Conservation (phyloP, 2,329 filamentous ascomycete species). For the Colletotrichum godetiae region DNA sequence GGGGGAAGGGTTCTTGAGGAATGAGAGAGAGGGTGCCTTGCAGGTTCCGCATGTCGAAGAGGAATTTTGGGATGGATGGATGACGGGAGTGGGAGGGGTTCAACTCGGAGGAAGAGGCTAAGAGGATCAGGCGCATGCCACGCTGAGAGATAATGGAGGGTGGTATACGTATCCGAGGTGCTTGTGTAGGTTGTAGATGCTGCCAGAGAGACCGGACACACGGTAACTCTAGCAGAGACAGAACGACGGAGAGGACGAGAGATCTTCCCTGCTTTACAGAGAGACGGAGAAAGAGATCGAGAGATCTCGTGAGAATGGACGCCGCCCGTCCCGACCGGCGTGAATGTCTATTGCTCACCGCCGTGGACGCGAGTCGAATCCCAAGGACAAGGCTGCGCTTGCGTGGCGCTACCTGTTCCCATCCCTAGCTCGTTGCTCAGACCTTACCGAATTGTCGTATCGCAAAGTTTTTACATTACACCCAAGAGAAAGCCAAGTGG, state of each 20-base stretch:
- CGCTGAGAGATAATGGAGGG: constrained; percentile 16
- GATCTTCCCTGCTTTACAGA: background rate
- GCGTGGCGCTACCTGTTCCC: background rate
- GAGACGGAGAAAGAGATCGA: background rate
- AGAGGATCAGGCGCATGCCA: constrained; percentile 21
- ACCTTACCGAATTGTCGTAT: background rate
- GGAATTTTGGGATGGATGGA: constrained; percentile 7
- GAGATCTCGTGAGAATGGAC: background rate
- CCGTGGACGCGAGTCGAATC: background rate
- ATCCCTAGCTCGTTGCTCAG: background rate
- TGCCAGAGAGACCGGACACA: background rate
- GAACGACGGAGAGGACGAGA: background rate
- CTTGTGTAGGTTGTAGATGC: background rate
- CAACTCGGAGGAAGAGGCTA: background rate
- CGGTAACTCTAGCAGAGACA: background rate
- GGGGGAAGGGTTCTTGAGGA: background rate
- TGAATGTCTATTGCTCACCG: constrained; percentile 2
- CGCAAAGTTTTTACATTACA: background rate
- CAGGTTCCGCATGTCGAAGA: background rate
- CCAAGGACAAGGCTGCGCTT: constrained; percentile 3
- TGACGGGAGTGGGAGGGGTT: background rate
- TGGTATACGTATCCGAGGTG: constrained; percentile 26
- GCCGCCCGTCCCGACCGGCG: background rate
- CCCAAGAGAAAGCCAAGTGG: background rate
- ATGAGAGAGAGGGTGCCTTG: constrained; percentile 17